Evolutionary conservation across 805 yeast genomes (phyloP), one percentile per base, ranked within the genome.

Genomic region (Blastobotrys peoriensis): DNA sequence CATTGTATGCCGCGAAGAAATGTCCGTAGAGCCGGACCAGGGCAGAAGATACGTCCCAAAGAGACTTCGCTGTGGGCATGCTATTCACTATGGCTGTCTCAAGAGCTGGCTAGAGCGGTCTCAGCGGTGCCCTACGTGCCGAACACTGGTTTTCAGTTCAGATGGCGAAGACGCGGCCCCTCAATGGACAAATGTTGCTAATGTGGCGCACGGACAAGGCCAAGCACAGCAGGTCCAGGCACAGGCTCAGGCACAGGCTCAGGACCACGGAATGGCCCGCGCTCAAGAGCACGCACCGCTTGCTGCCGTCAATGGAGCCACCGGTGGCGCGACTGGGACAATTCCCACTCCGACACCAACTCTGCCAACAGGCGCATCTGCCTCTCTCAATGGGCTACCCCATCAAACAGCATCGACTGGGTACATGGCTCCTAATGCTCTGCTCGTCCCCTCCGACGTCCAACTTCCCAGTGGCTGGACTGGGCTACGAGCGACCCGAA

Each of bases 71-170:
- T 93, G 98, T 69, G 84, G 86, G 20, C 98, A 93, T 63, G 81
- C 86, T 39, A 71, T 91, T 46, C 98, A 93, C 61, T 67, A 83
- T 65, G 89, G 93, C 3, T 93, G 98, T 62, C 71, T 93, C 50
- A 84, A 86, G 57, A 82, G 84, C 53, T 93, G 98, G 98, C 70
- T 93, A 54, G 94, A 86, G 58, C 75, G 95, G 52, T 86, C 96
- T 0, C 91, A 83, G 54, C 76, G 78, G n/a, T 93, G 98, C 67
- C 98, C 98, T 1, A 78, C 89, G 43, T 93, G 98, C 62, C 71
- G 96, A 49, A 70, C 81, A 23, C 45, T 52, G 1, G 54, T 53
- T 9, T 15, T 53, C 17, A 40, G 33, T 8, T 25, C 30, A 2
- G 47, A 33, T 5, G 18, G n/a, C 23, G 15, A 5, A 34, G 30